A percentile compares a stretch with the other conserved stretches of the same genome.
These are phyloP conservation scores for Diaporthe helianthi DNA, from an alignment of 2,329 filamentous ascomycete species.

Conservation along the genomic window DNA sequence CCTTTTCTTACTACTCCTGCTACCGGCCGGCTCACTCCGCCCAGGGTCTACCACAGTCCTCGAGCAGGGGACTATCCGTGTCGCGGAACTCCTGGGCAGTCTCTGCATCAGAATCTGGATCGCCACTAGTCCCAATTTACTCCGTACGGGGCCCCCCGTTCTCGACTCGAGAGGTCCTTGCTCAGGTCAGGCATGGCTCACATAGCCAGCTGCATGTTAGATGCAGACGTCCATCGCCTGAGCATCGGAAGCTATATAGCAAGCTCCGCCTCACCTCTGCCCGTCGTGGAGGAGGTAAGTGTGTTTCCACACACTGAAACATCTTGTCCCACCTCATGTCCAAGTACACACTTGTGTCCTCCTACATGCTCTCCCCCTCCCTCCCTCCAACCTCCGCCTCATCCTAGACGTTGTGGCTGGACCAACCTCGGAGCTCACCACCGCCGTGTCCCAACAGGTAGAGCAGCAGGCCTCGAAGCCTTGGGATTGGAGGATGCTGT, in stretches of 20 bases:
- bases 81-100: slow-evolving; percentile 25
- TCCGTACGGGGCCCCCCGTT: slow-evolving; percentile 12
- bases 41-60: slow-evolving; percentile 20
- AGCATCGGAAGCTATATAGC: slow-evolving; percentile 57
- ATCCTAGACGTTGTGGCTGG: slow-evolving; percentile 33
- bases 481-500: slow-evolving; percentile 67
- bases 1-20: slow-evolving; percentile 4
- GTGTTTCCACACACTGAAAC: slow-evolving; percentile 37
- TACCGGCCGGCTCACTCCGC: slow-evolving; percentile 29
- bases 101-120: slow-evolving; percentile 33
- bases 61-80: slow-evolving; percentile 34
- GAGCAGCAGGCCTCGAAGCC: slow-evolving; percentile 51
- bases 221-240: slow-evolving; percentile 50
- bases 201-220: slow-evolving; percentile 65
- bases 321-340: slow-evolving; percentile 38
- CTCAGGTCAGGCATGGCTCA: slow-evolving; percentile 61
- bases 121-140: slow-evolving; percentile 26
- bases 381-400: slow-evolving; percentile 32
- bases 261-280: slow-evolving; percentile 55
- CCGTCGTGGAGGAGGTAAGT: slow-evolving; percentile 53
- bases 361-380: background rate
- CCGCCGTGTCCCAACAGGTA: slow-evolving; percentile 30
- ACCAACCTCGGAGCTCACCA: slow-evolving; percentile 27
- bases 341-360: background rate
- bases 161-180: slow-evolving; percentile 33